Base-by-base conservation (phyloP, 2,329 filamentous ascomycete genomes). In the Neonectria neomacrospora region DNA sequence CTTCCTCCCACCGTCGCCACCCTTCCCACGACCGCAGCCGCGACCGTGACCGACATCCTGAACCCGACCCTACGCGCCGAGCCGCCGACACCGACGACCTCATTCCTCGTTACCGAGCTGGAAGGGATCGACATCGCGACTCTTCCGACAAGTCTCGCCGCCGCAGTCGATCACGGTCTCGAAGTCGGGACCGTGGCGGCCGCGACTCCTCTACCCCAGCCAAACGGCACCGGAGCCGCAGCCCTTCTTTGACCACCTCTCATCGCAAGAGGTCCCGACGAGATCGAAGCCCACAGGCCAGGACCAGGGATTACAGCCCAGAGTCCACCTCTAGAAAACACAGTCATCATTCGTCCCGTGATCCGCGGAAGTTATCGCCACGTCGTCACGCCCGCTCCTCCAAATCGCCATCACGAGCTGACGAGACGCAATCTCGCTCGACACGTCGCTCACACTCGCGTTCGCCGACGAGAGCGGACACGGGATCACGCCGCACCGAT, bases 151-250 rank as follows among this genome's bases (percentile, higher is more conserved):
- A 75, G 60, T 66, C 73, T 63, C 71, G 74, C 58, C 77, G 75
- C 64, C 75, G 72, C 39, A 77, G 77, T 65, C 77, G 75, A 61
- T 76, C 77, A 47, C 77, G 75, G 57, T 76, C 77, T 53, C 77
- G 75, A 58, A 77, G 74, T 56, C 74, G 75, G 54, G 73, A 67
- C 34, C 75, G 75, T 60, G 67, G 70, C 52, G 67, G 69, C 50
- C 71, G 61, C 32, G 73, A 74, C 58, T 81, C 80, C 3, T 76
- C 80, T 30, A 73, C 78, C 23, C 78, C 79, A 6, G 66, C 76
- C 37, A 83, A 83, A 68, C 77, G 81, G 54, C 75, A 77, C 51
- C 77, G 82, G 61, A 83, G 78, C 61, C 77, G 77, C 54, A 83
- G 80, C 51, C 79, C 73, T n/a, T 77, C 82, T 2, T 71, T 76